Evolutionary conservation across 352 stramenopile species (phyloP), one percentile per base, ranked within the genome.

Genomic region (Globisporangium irregulare): DNA sequence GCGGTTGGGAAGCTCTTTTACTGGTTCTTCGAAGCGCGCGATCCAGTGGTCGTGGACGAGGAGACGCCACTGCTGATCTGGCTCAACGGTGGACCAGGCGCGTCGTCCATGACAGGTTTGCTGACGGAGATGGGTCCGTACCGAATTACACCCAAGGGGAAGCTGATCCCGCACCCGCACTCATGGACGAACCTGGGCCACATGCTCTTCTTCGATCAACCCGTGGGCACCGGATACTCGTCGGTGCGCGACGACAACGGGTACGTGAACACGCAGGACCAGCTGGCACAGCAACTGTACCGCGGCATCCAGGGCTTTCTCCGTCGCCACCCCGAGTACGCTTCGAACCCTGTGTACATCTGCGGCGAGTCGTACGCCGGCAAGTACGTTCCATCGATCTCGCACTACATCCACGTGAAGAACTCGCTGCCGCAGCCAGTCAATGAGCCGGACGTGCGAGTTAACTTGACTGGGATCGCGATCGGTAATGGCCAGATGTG

Each of bases 351-450:
- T 8, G 51, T 92, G 64, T 90, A 79, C 46, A 70, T 91, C 12
- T 95, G 84, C 25, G 90, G 97, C 61, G 97, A 99, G 79, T 98
- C 89, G 36, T 98, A 99, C 76, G 97, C 97, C 3, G 97, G 97
- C 34, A 98, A 99, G 77, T 99, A 98, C 74, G 98, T 98, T 50
- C 94, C 96, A 18, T 92, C 82, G 55, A 97, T 99, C 77, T 87
- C 97, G 66, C 78, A 94, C 73, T 96, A 97, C 69, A 98, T 99
- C 62, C 79, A 98, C 59, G 68, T 87, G 38, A 80, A 90, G 53
- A 98, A 99, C 74, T 64, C 67, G 34, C 64, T 71, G 22, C 55
- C 67, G 46, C 12, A 66, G 48, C 54, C 55, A 2, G 58, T 56
- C 0, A 9, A 77, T n/a, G 41, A 56, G 12, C 38, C 69, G 12